Conservation (phyloP, 148 eudicot genomes). For the Rhododendron kiyosumense region DNA sequence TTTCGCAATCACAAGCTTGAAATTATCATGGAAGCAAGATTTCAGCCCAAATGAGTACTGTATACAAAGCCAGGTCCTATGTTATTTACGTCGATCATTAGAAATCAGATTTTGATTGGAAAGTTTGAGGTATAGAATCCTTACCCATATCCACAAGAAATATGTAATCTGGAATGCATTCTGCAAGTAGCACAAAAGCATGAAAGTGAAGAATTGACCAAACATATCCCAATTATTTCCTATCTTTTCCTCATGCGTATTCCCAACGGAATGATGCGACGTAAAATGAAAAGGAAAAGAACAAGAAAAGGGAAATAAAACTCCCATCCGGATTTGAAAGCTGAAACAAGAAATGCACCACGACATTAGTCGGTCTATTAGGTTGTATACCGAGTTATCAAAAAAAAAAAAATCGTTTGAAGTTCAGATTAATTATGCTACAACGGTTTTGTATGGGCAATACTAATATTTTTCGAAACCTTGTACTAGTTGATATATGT, state of each 20-base stretch:
- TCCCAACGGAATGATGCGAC: neutral
- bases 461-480: no score
- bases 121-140: neutral
- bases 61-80: conserved; percentile 10
- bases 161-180: conserved; percentile 94
- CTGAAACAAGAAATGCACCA: neutral
- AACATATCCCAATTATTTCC: neutral
- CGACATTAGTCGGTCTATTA: neutral
- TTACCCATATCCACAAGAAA: conserved; percentile 91
- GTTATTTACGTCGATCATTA: neutral
- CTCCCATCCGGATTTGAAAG: neutral
- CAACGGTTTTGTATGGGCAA: no score
- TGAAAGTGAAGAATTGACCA: neutral
- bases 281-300: neutral
- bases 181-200: conserved; percentile 35
- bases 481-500: no score
- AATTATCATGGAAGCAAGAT: conserved; percentile 68
- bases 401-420: neutral
- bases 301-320: neutral
- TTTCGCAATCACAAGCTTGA: conserved; percentile 31
- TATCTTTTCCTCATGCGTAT: neutral
- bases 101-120: neutral
- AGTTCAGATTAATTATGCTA: no score
- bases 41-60: conserved; percentile 63
- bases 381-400: neutral